Base-by-base conservation (phyloP, 495 filamentous ascomycete species). In the Aspergillus sclerotioniger region DNA sequence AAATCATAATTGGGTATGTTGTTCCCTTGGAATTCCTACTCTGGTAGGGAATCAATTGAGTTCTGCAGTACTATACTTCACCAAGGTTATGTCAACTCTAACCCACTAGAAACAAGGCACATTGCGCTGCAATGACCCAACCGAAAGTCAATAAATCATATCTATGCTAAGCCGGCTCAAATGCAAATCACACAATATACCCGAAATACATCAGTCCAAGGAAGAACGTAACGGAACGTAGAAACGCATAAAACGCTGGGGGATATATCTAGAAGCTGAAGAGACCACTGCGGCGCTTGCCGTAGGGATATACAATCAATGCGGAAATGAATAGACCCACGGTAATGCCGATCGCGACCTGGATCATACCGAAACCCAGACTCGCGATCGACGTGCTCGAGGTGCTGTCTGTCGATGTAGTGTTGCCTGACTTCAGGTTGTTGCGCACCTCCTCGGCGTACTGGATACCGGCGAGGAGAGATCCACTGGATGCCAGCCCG, bases 311-410 rank as follows among this genome's bases (percentile, higher is more conserved):
- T 10, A 97, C 84, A 32, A 96, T 72, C 59, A 96, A 65, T 5
- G 90, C 90, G 41, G 90, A 89, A 56, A 94, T 74, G 63, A 95
- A 96, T 57, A 97, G 66, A 2, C 92, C 92, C 3, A 96, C 90
- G 3, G 91, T 92, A 67, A 96, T 95, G 16, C 90, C 92, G 65
- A 96, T 95, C 1, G 92, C 92, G 13, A 96, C 85, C 71, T 96
- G 89, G 51, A 97, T 88, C 76, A 98, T 94, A 28, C 82, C 87
- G 61, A 88, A 91, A 17, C 89, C 84, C 45, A 98, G 84, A 62
- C 88, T 93, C 47, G 90, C 88, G 15, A 92, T 89, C 29, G 74
- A 76, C 13, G 69, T 72, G 56, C 73, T 72, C 31, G 74, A 63
- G 0, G 70, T 72, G 59, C 76, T 57, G 25, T 25, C 25, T 12